Percentiles rank a stretch among this genome's conserved stretches.
These are phyloP conservation scores for Sporisorium graminicola DNA, from an alignment of 1,284 basidiomycete genomes.

Conservation along the genomic window DNA sequence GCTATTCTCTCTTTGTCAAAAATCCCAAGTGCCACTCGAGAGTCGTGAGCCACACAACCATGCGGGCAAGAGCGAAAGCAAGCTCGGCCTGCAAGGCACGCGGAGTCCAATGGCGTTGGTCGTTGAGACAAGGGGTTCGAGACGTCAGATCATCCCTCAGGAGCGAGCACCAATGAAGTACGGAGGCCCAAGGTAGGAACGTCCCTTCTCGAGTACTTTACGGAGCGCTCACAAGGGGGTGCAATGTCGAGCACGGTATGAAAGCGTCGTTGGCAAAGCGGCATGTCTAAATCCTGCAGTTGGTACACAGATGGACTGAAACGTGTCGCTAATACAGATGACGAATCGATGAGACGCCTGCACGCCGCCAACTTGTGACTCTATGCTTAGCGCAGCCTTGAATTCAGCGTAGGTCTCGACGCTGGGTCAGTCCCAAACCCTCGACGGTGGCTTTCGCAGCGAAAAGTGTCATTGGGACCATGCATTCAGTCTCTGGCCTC, in stretches of 20 bases:
- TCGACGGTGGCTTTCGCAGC: not conserved
- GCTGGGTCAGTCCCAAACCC: constrained; percentile 1
- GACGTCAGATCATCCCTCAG: no score
- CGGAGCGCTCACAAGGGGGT: no score
- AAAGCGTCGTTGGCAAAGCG: no score
- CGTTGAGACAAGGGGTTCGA: no score
- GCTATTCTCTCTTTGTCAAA: no score
- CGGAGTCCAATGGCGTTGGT: not conserved
- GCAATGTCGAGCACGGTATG: no score
- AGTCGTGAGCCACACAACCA: no score
- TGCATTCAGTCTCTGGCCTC: no score
- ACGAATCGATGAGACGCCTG: constrained; percentile 12
- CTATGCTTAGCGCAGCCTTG: not conserved
- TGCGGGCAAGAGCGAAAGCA: no score
- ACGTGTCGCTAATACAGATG: constrained; percentile 1
- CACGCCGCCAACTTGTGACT: no score
- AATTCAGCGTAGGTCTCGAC: not conserved
- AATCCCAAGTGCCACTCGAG: not conserved
- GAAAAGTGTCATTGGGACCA: no score
- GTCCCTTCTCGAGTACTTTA: not conserved
- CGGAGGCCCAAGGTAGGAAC: not conserved
- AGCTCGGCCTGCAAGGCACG: no score
- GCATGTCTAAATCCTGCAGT: not conserved
- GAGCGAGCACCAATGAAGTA: not conserved
- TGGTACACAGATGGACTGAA: constrained; percentile 1